Conservation (phyloP, 1,284 basidiomycete species). For the Marasmius tenuissimus region DNA sequence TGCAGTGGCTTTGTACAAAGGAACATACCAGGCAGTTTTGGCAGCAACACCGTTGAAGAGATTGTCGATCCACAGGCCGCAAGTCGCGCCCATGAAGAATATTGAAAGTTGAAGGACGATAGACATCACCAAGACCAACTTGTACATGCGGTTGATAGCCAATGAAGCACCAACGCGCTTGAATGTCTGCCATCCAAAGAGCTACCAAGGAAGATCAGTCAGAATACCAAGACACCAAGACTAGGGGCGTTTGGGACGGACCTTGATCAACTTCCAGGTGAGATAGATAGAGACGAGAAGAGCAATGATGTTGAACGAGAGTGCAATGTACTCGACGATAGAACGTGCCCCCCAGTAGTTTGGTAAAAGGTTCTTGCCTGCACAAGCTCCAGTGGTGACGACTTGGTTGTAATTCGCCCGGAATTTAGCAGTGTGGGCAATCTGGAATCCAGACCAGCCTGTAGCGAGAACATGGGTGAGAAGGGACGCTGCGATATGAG, state of each 20-base stretch:
- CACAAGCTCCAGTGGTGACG: slow-evolving; percentile 65
- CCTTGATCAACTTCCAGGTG: slow-evolving; percentile 76
- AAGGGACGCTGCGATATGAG: slow-evolving; percentile 71
- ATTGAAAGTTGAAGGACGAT: slow-evolving; percentile 72
- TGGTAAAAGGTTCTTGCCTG: slow-evolving; percentile 48
- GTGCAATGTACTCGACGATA: slow-evolving; percentile 60
- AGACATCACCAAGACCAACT: slow-evolving; percentile 66
- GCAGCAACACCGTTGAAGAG: slow-evolving; percentile 66
- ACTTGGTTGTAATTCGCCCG: slow-evolving; percentile 53
- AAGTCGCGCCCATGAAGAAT: slow-evolving; percentile 73
- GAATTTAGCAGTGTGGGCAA: slow-evolving; percentile 58
- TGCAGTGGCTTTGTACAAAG: slow-evolving; percentile 55
- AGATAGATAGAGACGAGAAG: slow-evolving; percentile 61
- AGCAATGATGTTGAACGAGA: slow-evolving; percentile 62
- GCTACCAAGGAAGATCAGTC: slow-evolving; percentile 34
- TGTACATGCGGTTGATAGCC: slow-evolving; percentile 73
- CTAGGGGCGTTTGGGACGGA: slow-evolving; percentile 24
- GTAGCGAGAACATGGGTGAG: slow-evolving; percentile 73
- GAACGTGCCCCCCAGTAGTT: slow-evolving; percentile 60
- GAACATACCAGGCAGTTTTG: slow-evolving; percentile 43
- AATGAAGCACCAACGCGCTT: slow-evolving; percentile 79
- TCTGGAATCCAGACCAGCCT: slow-evolving; percentile 68
- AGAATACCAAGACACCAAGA: not conserved
- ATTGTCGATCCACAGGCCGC: slow-evolving; percentile 76
- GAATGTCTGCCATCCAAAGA: slow-evolving; percentile 83